phyloP scores from a whole-genome alignment of 257 asterid species.

The Solanum sitiens region DNA sequence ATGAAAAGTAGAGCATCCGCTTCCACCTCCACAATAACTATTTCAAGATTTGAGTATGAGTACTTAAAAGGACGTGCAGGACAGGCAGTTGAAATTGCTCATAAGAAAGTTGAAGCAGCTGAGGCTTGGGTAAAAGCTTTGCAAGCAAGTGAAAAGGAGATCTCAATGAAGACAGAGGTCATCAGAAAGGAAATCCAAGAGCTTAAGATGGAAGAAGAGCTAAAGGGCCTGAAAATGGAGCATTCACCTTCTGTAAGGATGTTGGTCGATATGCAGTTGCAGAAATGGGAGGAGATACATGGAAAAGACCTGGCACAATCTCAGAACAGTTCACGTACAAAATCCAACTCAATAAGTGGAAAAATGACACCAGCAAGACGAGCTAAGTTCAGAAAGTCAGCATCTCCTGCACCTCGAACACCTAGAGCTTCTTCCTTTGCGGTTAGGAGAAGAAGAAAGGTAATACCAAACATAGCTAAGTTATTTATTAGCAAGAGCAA shows the following conservation, averaged over 20 bases:
- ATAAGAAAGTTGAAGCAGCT: constrained; percentile 77
- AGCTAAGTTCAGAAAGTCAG: constrained; percentile 31
- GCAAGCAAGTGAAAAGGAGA: constrained; percentile 72
- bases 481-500: constrained; percentile 33
- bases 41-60: constrained; percentile 69
- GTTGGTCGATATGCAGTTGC: constrained; percentile 28
- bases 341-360: constrained; percentile 26
- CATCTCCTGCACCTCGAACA: constrained; percentile 34
- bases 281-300: constrained; percentile 29
- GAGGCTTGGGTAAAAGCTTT: constrained; percentile 86
- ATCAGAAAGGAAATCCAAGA: constrained; percentile 41
- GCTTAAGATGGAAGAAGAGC: constrained; percentile 35
- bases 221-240: constrained; percentile 20
- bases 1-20: constrained; percentile 45
- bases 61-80: constrained; percentile 66
- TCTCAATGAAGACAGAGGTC: constrained; percentile 40
- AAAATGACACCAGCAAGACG: constrained; percentile 33
- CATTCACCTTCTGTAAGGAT: constrained; percentile 15
- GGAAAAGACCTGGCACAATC: constrained; percentile 15
- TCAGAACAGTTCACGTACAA: constrained; percentile 15
- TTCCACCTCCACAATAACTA: constrained; percentile 39
- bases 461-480: constrained; percentile 46
- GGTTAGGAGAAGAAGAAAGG: constrained; percentile 50
- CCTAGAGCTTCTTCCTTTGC: constrained; percentile 36
- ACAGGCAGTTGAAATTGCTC: constrained; percentile 64